Evolutionary conservation across 805 yeast genomes (phyloP).

Genomic region (Monosporozyma siamensis): DNA sequence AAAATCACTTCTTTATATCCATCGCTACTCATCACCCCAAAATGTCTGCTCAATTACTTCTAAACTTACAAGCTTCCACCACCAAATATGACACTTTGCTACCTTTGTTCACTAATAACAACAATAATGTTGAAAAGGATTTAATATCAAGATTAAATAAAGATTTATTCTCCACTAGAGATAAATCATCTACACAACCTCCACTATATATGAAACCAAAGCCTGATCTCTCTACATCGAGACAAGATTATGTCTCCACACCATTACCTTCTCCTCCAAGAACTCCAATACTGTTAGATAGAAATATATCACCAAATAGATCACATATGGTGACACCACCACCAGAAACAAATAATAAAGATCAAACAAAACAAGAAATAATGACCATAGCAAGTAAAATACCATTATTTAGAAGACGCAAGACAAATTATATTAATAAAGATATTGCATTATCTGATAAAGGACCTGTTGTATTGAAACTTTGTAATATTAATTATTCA

Average conservation of each 20-base stretch:
- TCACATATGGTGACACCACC: not conserved
- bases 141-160: slow-evolving; percentile 1
- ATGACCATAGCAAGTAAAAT: slow-evolving; percentile 5
- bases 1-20: not conserved
- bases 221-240: not conserved
- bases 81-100: slow-evolving; percentile 3
- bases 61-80: not conserved
- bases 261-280: slow-evolving; percentile 3
- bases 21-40: too few species aligned
- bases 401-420: slow-evolving; percentile 3
- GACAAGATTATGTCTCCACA: not conserved
- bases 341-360: not conserved
- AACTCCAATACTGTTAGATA: not conserved
- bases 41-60: not conserved
- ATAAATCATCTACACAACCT: too few species aligned
- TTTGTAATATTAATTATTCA: slow-evolving; percentile 3
- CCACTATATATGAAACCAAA: not conserved
- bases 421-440: slow-evolving; percentile 2
- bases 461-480: slow-evolving; percentile 3
- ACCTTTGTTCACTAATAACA: slow-evolving; percentile 1
- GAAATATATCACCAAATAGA: not conserved
- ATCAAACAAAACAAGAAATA: slow-evolving; percentile 1
- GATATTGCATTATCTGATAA: not conserved
- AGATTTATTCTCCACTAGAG: not conserved
- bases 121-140: not conserved